Conservation (phyloP, 495 filamentous ascomycete genomes). For the Tuber aestivum region DNA sequence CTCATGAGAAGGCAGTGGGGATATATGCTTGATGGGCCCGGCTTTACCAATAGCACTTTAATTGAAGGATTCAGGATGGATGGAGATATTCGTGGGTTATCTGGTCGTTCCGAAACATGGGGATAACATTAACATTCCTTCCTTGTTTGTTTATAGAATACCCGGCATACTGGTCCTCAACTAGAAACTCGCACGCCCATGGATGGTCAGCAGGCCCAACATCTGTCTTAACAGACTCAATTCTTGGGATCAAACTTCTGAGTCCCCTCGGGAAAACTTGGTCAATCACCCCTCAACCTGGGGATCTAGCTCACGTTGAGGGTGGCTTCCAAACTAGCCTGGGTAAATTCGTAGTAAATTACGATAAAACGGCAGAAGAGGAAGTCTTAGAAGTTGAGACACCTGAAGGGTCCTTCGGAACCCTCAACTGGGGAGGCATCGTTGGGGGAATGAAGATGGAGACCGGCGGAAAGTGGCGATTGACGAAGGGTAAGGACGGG, state of each 20-base stretch:
- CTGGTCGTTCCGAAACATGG: background rate
- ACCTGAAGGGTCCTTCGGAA: slow-evolving; percentile 4
- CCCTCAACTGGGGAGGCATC: slow-evolving; percentile 1
- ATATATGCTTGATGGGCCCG: slow-evolving; percentile 56
- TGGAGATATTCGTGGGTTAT: slow-evolving; percentile 45
- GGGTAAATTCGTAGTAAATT: slow-evolving; percentile 50
- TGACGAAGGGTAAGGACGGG: background rate
- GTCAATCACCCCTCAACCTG: slow-evolving; percentile 51
- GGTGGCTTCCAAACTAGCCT: slow-evolving; percentile 55
- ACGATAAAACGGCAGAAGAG: background rate
- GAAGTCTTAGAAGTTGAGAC: slow-evolving; percentile 6
- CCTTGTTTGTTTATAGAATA: slow-evolving; percentile 46
- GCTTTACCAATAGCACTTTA: slow-evolving; percentile 58
- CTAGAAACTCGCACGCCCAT: slow-evolving; percentile 55
- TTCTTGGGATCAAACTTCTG: slow-evolving; percentile 53
- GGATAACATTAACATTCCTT: background rate
- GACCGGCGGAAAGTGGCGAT: background rate
- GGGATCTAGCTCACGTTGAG: slow-evolving; percentile 49
- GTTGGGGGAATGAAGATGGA: background rate
- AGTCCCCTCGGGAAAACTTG: slow-evolving; percentile 50
- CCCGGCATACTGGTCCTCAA: slow-evolving; percentile 51
- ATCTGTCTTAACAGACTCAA: slow-evolving; percentile 50
- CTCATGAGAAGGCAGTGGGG: slow-evolving; percentile 57
- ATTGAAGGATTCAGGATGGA: slow-evolving; percentile 56
- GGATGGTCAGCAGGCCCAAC: slow-evolving; percentile 60